Evolutionary conservation across 2,329 filamentous ascomycete species (phyloP).

Genomic region (Endothia cerciana): DNA sequence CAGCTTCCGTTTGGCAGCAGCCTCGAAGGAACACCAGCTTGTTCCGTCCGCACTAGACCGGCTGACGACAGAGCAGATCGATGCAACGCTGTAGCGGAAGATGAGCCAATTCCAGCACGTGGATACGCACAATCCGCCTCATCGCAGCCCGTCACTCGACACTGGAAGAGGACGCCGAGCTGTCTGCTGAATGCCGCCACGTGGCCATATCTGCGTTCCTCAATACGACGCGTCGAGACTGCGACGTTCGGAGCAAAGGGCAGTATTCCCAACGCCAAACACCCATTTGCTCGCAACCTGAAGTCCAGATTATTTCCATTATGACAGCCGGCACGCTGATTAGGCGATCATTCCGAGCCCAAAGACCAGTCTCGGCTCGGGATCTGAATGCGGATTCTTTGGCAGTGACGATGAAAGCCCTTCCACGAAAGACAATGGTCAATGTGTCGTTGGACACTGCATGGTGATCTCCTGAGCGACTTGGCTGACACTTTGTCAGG

Average conservation of each 20-base stretch:
- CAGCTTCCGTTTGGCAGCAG: neutral
- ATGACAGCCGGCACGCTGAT: neutral
- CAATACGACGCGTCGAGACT: neutral
- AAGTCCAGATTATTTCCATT: neutral
- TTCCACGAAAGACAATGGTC: neutral
- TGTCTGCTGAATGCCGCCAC: neutral
- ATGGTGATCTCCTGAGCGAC: neutral
- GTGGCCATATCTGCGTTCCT: neutral
- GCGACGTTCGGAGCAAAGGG: neutral
- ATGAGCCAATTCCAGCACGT: constrained; percentile 3
- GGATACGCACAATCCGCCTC: neutral
- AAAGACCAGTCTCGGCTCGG: neutral
- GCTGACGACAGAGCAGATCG: neutral
- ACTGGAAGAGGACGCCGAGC: neutral
- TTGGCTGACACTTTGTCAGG: neutral
- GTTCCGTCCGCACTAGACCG: neutral
- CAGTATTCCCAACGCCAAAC: neutral
- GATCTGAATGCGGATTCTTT: neutral
- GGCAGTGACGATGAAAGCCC: neutral
- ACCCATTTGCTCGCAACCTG: neutral
- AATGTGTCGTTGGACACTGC: neutral
- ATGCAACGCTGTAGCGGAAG: neutral
- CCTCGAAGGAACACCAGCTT: neutral
- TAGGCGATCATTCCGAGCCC: neutral
- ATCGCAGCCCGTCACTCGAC: neutral